Base-by-base conservation (phyloP, 192 early-diverging fungal genomes). In the Rhizoclosmatium globosum region DNA sequence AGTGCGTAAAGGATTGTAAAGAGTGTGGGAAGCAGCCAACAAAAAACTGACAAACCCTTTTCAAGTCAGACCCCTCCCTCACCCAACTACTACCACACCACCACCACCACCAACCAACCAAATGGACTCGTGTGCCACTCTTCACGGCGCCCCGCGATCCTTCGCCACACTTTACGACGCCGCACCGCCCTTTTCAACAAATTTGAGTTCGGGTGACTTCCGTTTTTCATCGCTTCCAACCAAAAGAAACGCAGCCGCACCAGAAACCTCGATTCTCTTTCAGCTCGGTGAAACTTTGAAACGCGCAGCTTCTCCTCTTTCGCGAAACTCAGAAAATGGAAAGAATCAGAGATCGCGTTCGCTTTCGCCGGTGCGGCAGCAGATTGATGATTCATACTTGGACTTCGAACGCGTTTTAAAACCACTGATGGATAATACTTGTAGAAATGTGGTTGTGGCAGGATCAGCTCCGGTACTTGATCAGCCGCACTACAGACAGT, bases 131-230 rank as follows among this genome's bases (percentile, higher is more conserved):
- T 43, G 6, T 21, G 43, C 6, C 6, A 74, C 13, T 15, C 46
- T 74, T 4, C 19, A 2, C 23, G 72, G 58, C 2, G 72, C 72
- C 7, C 77, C 66, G 2, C 74, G 76, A 4, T 82, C 81, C 3
- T 85, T 79, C 64, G 80, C 80, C 7, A 48, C 41, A 4, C 71
- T 85, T 19, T 85, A 76, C 76, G 84, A 85, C 76, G 73, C 68
- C 2, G 66, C 79, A 0, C 66, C 31, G 43, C 66, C 39, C 46
- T 47, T 3, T 21, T 68, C n/a, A 45, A 9, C 31, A 84, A 88
- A 62, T 68, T 48, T 3, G 71, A 75, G 31, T 31, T 31, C 13
- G 83, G 82, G 38, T 88, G 85, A 74, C 19, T 85, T 42, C 59
- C 69, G 2, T n/a, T 31, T 31, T 31, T 31, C 31, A 31, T 85